Percentiles rank a stretch among this genome's conserved stretches.
phyloP scores from a whole-genome alignment of 257 asterid species.

The Knoxia roxburghii region DNA sequence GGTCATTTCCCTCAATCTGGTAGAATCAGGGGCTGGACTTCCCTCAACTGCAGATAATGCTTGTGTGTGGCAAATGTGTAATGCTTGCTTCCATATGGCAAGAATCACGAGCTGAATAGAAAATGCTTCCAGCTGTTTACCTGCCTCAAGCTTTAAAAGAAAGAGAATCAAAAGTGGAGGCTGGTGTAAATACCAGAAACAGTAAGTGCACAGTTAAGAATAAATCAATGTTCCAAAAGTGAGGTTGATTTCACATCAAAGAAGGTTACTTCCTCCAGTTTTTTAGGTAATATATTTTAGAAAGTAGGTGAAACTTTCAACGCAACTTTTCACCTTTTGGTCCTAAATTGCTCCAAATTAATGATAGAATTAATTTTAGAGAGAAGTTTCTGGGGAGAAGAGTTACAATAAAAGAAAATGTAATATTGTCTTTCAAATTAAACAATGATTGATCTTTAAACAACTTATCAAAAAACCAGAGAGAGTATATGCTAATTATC shows the following conservation, averaged over 20 bases:
- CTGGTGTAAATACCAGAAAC: not conserved
- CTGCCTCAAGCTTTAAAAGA: slow-evolving; percentile 48
- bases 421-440: no score
- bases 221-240: not conserved
- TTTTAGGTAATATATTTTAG: no score
- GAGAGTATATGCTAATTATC: not conserved
- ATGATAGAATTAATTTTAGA: no score
- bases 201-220: not conserved
- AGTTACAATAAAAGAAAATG: no score
- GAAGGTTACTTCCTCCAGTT: no score
- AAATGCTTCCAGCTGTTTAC: slow-evolving; percentile 71
- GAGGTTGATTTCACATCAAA: not conserved
- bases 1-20: slow-evolving; percentile 36
- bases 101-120: slow-evolving; percentile 78
- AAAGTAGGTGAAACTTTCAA: no score
- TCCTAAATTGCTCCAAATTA: no score
- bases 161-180: slow-evolving; percentile 11
- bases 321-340: no score
- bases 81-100: slow-evolving; percentile 92
- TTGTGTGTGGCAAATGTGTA: slow-evolving; percentile 69
- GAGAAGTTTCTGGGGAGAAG: no score
- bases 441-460: no score
- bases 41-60: slow-evolving; percentile 79
- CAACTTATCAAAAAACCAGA: no score
- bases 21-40: slow-evolving; percentile 40